These are phyloP conservation scores for Didymellaceae sp. DNA, from an alignment of 2,329 filamentous ascomycete species.

Conservation along the genomic window DNA sequence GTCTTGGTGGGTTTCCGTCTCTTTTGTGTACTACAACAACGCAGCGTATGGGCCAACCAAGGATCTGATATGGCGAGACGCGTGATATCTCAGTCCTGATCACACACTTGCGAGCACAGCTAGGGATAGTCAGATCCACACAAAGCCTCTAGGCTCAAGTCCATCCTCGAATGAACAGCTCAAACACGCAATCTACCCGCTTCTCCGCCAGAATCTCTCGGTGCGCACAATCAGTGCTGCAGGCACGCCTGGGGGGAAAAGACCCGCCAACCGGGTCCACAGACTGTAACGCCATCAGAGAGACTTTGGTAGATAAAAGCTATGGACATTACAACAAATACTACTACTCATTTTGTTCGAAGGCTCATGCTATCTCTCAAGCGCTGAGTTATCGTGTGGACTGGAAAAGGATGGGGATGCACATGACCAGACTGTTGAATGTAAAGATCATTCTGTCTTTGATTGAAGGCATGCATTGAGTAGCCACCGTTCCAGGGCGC, in stretches of 20 bases:
- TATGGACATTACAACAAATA: conserved; percentile 5
- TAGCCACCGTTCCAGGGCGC: conserved; percentile 18
- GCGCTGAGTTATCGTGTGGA: too few species aligned
- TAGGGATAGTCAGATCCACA: conserved; percentile 19
- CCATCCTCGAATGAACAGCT: not conserved
- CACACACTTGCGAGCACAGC: conserved; percentile 24
- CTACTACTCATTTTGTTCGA: conserved; percentile 4
- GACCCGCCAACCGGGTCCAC: conserved; percentile 30
- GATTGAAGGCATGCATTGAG: conserved; percentile 9
- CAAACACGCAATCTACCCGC: not conserved
- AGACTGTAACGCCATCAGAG: conserved; percentile 18
- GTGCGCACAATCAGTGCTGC: conserved; percentile 5
- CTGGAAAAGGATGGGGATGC: too few species aligned
- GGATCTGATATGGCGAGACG: not conserved
- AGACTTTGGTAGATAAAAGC: conserved; percentile 25
- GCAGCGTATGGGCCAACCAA: not conserved
- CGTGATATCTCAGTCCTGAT: not conserved
- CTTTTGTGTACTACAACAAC: conserved; percentile 2
- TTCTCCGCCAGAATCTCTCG: not conserved
- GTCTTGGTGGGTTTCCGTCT: not conserved
- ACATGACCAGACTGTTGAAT: too few species aligned
- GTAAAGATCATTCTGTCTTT: not conserved
- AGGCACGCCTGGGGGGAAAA: not conserved
- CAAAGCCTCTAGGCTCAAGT: conserved; percentile 10
- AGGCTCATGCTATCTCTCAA: too few species aligned